phyloP scores from a whole-genome alignment of 2,329 filamentous ascomycete species.

The Paracamarosporium sp. region DNA sequence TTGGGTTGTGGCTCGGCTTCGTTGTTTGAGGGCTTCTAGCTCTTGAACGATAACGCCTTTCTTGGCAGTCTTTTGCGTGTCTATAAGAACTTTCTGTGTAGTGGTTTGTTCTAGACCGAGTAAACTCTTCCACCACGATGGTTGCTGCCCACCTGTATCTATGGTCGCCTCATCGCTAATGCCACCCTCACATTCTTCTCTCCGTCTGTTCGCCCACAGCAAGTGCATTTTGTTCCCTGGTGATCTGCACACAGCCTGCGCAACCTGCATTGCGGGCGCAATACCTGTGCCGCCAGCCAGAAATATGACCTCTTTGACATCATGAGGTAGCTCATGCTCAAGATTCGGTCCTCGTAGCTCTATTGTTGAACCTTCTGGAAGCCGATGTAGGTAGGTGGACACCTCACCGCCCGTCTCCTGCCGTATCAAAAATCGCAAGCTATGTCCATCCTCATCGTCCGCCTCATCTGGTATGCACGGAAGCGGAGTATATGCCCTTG shows the following conservation, averaged over 20 bases:
- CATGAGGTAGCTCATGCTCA: conserved; percentile 66
- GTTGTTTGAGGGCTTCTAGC: conserved; percentile 66
- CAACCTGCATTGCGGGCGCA: conserved; percentile 85
- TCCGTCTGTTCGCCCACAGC: conserved; percentile 79
- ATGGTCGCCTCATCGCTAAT: conserved; percentile 54
- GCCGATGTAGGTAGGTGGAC: conserved; percentile 76
- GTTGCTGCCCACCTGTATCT: neutral
- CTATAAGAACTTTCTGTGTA: conserved; percentile 8
- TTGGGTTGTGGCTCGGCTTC: conserved; percentile 21
- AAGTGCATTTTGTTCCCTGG: conserved; percentile 65
- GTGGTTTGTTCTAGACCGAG: conserved; percentile 23
- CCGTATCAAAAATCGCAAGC: conserved; percentile 78
- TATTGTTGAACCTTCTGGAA: conserved; percentile 68
- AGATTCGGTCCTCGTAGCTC: conserved; percentile 80
- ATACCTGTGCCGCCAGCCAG: conserved; percentile 93
- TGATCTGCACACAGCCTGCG: conserved; percentile 64
- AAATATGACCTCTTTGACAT: conserved; percentile 72
- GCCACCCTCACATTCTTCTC: conserved; percentile 70
- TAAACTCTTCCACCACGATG: conserved; percentile 34
- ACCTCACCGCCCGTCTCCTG: conserved; percentile 82
- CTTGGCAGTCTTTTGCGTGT: conserved; percentile 5
- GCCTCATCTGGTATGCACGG: conserved; percentile 60
- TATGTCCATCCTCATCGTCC: conserved; percentile 38
- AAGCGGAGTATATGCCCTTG: conserved; percentile 87
- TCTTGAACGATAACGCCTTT: conserved; percentile 65